Evolutionary conservation across 371 early-diverging fungal genomes (phyloP), one percentile per base, ranked within the genome.

Genomic region (Actinomortierella ambigua): DNA sequence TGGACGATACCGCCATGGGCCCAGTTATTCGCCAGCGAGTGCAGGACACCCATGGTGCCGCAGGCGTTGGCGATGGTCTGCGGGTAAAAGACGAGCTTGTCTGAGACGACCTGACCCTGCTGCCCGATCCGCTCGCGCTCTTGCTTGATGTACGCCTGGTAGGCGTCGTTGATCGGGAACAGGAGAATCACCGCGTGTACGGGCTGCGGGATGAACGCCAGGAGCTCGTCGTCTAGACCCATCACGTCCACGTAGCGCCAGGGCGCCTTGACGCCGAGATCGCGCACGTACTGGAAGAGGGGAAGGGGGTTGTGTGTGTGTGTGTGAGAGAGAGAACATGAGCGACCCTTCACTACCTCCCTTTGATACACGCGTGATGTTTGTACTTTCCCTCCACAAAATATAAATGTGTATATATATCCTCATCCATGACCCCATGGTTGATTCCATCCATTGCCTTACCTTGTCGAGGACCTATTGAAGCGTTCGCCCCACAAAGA

Each of bases 31-130:
- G 84, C 85, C 22, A 93, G 65, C 0, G 91, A 84, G 63, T 92
- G 94, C 27, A 94, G 68, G 6, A 94, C 79, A 0, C 90, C 93
- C 77, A 93, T 92, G 50, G 93, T 91, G 23, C 95, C 94, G 63
- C 98, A 98, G 1, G 97, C 97, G 70, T 98, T 97, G 47, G 81
- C 73, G 48, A 97, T 96, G 1, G 95, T 95, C 77, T 98, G 97
- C 26, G 83, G 84, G 58, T 90, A 88, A 61, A 92, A 96, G 47
- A 90, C 82, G 7, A 93, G 66, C 23, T 90, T 75, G 26, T 83
- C 82, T 52, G 83, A 84, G 54, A 78, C 79, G n/a, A 55, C 69
- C 53, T 84, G 87, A 44, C 88, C 88, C 26, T 76, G 54, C 52
- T 77, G 65, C 42, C 75, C 69, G 23, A 89, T 70, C 20, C 75